Evolutionary conservation across 768 basidiomycete genomes (phyloP).

Genomic region (Russula lepida): DNA sequence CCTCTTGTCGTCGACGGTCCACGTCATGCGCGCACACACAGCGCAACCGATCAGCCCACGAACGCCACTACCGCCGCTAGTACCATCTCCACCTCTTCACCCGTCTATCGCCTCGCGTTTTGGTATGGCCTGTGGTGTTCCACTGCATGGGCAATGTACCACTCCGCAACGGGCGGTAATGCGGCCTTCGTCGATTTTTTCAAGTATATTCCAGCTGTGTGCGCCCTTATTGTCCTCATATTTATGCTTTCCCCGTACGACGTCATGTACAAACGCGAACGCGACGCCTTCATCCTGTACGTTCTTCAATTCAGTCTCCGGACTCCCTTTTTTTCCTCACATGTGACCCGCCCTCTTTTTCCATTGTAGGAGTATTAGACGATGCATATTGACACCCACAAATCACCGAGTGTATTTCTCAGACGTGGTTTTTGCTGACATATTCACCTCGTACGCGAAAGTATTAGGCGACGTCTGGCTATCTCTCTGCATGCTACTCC

Average conservation of each 20-base stretch:
- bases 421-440: constrained; percentile 91
- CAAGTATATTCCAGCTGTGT: constrained; percentile 67
- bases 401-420: constrained; percentile 69
- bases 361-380: constrained; percentile 49
- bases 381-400: constrained; percentile 64
- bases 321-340: neutral
- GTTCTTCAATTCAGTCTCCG: constrained; percentile 27
- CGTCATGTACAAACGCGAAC: constrained; percentile 57
- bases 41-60: constrained; percentile 31
- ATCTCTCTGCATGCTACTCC: constrained; percentile 77
- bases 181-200: constrained; percentile 58
- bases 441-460: constrained; percentile 94
- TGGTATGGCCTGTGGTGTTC: constrained; percentile 55
- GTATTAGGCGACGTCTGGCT: constrained; percentile 94
- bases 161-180: constrained; percentile 49
- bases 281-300: constrained; percentile 72
- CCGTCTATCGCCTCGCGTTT: constrained; percentile 60
- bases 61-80: constrained; percentile 27
- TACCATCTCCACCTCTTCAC: constrained; percentile 48
- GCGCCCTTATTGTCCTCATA: constrained; percentile 48
- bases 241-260: constrained; percentile 61
- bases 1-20: constrained; percentile 25
- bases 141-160: constrained; percentile 61
- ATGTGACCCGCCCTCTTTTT: neutral
- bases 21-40: neutral